Evolutionary conservation across 805 yeast genomes (phyloP), one percentile per base, ranked within the genome.

Genomic region (Jamesozyma piceae): DNA sequence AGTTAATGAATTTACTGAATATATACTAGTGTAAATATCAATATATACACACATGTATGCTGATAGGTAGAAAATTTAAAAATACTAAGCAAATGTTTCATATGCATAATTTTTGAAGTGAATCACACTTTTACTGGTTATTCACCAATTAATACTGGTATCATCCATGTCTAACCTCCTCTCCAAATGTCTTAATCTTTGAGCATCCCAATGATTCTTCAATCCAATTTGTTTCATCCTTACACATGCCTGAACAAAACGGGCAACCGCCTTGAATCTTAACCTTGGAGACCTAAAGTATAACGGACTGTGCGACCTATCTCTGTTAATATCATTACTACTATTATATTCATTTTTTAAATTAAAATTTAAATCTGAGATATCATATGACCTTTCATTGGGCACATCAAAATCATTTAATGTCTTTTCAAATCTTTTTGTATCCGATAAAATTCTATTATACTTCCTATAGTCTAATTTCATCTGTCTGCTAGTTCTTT

Each of bases 211-310:
- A 37, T 53, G 53, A 20, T 45, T 50, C 38, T 46, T 50, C 15
- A 49, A 31, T 3, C 58, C 56, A 5, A 49, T 45, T 33, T 50
- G 51, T 37, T 50, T 55, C 54, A 59, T 49, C 30, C 64, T 48
- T 8, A 61, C 49, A 38, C 62, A 54, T 9, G 64, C 55, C 27
- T 51, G 46, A 10, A 59, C 62, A 33, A 58, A 41, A 17, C 57
- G 37, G 2, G 63, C 63, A n/a, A 54, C 50, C 5, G 57, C 51
- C 34, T 57, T 61, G 47, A 61, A 61, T 22, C 46, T 55, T 4
- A 49, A 34, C 20, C 48, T 42, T 17, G 42, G 39, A 11, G 36
- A 20, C 15, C 26, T 9, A 22, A 24, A 35, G n/a, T 41, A 41
- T 2, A 41, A 17, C 6, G 43, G 43, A 13, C 43, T 35, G 4